Evolutionary conservation across 306 rosid genomes (phyloP).

Genomic region (Cucumis hystrix): DNA sequence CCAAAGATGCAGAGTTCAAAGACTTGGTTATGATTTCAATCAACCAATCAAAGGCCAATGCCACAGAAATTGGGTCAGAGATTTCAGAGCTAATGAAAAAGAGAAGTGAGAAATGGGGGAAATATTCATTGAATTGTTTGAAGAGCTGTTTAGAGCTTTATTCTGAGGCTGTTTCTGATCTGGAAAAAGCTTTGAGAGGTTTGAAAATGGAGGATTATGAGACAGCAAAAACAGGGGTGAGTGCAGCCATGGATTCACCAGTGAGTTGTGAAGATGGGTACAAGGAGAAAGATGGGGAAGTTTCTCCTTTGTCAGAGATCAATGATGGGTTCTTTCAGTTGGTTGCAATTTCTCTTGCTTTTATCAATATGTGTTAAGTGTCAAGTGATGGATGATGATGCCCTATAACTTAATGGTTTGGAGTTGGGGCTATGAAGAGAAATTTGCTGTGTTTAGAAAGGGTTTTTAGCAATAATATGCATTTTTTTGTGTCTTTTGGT

Average conservation of each 20-base stretch:
- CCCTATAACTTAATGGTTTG: neutral
- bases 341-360: constrained; percentile 36
- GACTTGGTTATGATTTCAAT: constrained; percentile 26
- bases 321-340: constrained; percentile 25
- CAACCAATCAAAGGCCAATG: constrained; percentile 29
- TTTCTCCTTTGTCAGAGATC: constrained; percentile 35
- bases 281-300: constrained; percentile 27
- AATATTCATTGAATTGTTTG: constrained; percentile 19
- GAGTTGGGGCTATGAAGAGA: neutral
- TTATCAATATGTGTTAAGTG: constrained; percentile 17
- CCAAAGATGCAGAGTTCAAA: constrained; percentile 12
- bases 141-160: constrained; percentile 27
- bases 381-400: neutral
- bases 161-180: constrained; percentile 10
- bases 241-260: constrained; percentile 41
- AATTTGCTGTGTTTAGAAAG: neutral
- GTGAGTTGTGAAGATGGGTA: constrained; percentile 57
- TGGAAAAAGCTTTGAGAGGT: constrained; percentile 5
- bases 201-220: constrained; percentile 9
- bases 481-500: neutral
- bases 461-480: neutral
- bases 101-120: neutral
- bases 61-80: constrained; percentile 20
- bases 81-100: constrained; percentile 23
- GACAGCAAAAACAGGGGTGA: constrained; percentile 8